Conservation (phyloP, 495 filamentous ascomycete species). For the Annulohypoxylon moriforme region DNA sequence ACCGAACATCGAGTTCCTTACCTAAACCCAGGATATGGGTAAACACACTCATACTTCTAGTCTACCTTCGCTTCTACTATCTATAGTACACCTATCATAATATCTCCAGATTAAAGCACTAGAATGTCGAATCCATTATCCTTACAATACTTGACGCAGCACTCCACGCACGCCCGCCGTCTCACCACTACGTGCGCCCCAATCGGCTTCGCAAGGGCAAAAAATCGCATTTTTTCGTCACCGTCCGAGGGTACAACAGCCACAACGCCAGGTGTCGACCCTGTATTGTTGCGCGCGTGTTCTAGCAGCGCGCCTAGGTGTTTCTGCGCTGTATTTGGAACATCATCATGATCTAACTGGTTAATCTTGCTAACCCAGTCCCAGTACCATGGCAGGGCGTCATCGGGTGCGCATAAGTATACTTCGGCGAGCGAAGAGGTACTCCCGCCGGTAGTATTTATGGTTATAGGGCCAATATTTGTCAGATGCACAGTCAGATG, state of each 20-base stretch:
- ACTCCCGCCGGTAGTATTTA: background rate
- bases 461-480: background rate
- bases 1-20: too few relatives aligned
- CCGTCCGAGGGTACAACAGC: background rate
- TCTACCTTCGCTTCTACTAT: background rate
- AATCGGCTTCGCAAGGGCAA: slow-evolving; percentile 19
- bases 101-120: background rate
- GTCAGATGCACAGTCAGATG: background rate
- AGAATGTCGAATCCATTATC: slow-evolving; percentile 9
- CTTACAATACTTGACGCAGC: slow-evolving; percentile 23
- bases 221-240: background rate
- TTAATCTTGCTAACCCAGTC: slow-evolving; percentile 16
- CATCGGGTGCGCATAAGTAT: slow-evolving; percentile 9
- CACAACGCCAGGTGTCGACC: background rate
- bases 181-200: slow-evolving; percentile 31
- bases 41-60: background rate
- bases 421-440: slow-evolving; percentile 4
- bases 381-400: slow-evolving; percentile 13
- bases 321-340: background rate
- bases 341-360: background rate
- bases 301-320: background rate
- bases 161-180: slow-evolving; percentile 4
- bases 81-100: background rate
- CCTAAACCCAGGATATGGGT: too few relatives aligned
- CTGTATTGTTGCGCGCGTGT: background rate